Evolutionary conservation across 1,284 basidiomycete species (phyloP).

Genomic region (Ustilago cynodontis): DNA sequence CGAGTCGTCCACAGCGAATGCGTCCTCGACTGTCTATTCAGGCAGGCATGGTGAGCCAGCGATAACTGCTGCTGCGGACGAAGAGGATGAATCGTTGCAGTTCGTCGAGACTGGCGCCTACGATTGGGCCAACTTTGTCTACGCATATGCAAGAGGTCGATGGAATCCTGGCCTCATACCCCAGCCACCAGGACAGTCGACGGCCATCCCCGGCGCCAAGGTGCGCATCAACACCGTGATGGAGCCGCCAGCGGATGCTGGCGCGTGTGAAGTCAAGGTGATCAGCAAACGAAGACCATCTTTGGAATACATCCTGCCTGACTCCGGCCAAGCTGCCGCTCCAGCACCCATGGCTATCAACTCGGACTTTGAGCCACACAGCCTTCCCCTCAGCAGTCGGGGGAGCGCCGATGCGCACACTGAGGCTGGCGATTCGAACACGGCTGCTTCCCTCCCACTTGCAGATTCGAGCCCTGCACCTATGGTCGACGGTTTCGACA

Average conservation of each 20-base stretch:
- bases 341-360: slow-evolving; percentile 3
- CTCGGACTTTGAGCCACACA: slow-evolving; percentile 25
- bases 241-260: slow-evolving; percentile 1
- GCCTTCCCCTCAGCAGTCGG: slow-evolving; percentile 32
- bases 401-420: slow-evolving; percentile 24
- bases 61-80: background rate
- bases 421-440: slow-evolving; percentile 17
- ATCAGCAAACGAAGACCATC: slow-evolving; percentile 30
- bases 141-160: slow-evolving; percentile 61
- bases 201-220: slow-evolving; percentile 30
- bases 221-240: slow-evolving; percentile 31
- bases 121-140: slow-evolving; percentile 67
- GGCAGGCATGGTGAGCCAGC: background rate
- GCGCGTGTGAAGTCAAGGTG: background rate
- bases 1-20: background rate
- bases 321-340: background rate
- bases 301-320: slow-evolving; percentile 31
- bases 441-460: slow-evolving; percentile 18
- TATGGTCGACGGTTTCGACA: background rate
- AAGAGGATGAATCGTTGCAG: slow-evolving; percentile 1
- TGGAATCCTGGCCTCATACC: slow-evolving; percentile 63
- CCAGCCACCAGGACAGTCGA: slow-evolving; percentile 58
- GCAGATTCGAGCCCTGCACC: slow-evolving; percentile 1
- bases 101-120: slow-evolving; percentile 47
- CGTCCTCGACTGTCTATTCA: background rate